Base-by-base conservation (phyloP, 2,329 filamentous ascomycete genomes). In the Metarhizium rileyi region DNA sequence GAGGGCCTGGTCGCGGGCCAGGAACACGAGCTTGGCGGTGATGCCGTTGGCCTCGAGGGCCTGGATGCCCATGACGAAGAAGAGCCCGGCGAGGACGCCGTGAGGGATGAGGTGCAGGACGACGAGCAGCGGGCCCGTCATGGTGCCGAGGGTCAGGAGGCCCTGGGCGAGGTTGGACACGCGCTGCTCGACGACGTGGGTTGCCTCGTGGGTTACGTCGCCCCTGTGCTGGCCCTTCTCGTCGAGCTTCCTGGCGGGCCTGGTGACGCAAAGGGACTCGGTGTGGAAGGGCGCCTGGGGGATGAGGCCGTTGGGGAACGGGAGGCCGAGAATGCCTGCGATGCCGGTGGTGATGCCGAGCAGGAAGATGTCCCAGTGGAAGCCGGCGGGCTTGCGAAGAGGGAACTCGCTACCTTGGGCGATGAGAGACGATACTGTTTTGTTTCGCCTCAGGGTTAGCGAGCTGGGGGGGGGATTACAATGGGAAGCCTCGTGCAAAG, bases 231-330 rank as follows among this genome's bases (percentile, higher is more conserved):
- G 66, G 52, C 69, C 70, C 28, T 70, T 73, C 52, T 81, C 78
- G 48, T 83, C 77, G 9, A 66, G 62, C 25, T 77, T 71, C 48
- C 76, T 72, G 23, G 71, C 63, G 12, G 75, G 63, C 43, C 74
- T 70, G 5, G 83, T 87, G 43, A 90, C 85, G 63, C 86, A 90
- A 36, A 91, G 80, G 0, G 86, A 83, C 40, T 83, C 77, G 9
- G 87, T 91, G 64, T 91, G 87, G 64, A 90, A 90, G 1, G 87
- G 87, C 0, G 87, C 87, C 67, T 91, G 87, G 0, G 87, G 87
- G 56, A 91, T 90, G 26, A 91, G 78, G 28, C 87, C 87, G 63
- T 91, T 91, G 47, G 87, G 87, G 56, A 88, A 88, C 1, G 87
- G 87, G 10, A 91, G 75, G 16, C 87, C 87, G 14, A 91, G 72